Percentiles rank a stretch among this genome's conserved stretches.
Evolutionary conservation across 2,329 filamentous ascomycete genomes (phyloP).

Genomic region (Orbilia oligospora): DNA sequence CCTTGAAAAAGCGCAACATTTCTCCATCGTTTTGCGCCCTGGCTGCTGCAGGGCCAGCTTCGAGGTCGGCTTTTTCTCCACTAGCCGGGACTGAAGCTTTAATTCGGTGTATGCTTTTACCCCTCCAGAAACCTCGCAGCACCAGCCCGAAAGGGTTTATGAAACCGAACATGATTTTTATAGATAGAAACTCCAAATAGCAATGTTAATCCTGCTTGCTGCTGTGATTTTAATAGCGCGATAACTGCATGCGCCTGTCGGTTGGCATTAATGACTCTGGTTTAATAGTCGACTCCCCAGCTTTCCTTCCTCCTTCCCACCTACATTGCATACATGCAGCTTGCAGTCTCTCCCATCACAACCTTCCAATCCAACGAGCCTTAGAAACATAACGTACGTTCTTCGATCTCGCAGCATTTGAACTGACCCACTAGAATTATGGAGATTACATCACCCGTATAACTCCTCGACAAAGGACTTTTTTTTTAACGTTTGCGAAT

Average conservation of each 20-base stretch:
- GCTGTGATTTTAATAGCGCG: slow-evolving; percentile 25
- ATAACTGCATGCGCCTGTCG: slow-evolving; percentile 37
- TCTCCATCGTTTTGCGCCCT: slow-evolving; percentile 29
- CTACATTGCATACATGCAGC: too few species aligned
- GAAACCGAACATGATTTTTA: slow-evolving; percentile 57
- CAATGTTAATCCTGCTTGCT: slow-evolving; percentile 21
- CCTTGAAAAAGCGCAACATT: slow-evolving; percentile 55
- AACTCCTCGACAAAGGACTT: neutral
- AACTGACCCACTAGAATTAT: neutral
- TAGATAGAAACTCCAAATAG: slow-evolving; percentile 54
- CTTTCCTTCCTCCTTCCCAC: neutral
- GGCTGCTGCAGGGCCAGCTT: slow-evolving; percentile 34
- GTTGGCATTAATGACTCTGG: slow-evolving; percentile 29
- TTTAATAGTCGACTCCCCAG: slow-evolving; percentile 31
- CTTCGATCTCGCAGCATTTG: neutral
- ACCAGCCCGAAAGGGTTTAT: slow-evolving; percentile 58
- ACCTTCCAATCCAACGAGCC: neutral
- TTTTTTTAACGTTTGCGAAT: slow-evolving; percentile 22
- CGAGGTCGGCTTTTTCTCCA: slow-evolving; percentile 11
- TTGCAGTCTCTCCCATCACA: neutral
- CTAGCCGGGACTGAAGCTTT: slow-evolving; percentile 3
- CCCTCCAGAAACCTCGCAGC: slow-evolving; percentile 54
- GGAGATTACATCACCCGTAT: slow-evolving; percentile 12
- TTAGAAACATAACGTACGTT: neutral
- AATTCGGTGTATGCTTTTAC: slow-evolving; percentile 11